Evolutionary conservation across 2,329 filamentous ascomycete species (phyloP), one percentile per base, ranked within the genome.

Genomic region (Celoporthe dispersa): DNA sequence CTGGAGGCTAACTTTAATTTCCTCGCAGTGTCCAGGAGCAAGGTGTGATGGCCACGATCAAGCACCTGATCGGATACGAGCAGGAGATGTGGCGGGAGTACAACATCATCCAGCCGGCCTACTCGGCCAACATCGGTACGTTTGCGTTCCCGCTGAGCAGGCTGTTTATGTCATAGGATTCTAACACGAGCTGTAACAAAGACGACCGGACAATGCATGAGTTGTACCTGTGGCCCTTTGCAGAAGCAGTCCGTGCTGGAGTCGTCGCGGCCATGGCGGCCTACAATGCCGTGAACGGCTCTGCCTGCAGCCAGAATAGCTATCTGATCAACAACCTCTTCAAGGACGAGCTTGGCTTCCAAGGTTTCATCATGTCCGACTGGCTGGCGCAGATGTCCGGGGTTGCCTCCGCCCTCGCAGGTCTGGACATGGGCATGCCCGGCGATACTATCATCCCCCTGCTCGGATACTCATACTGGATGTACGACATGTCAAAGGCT

Each of bases 21-120:
- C 16, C 12, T 8, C 19, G 12, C 19, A 71, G 70, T 64, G 94
- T 97, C 60, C 94, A 97, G 78, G 88, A 91, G 76, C 89, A 90
- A 19, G 93, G 93, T 78, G 88, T 95, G 67, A 91, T 97, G 80
- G 93, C 94, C 71, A 94, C 91, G 76, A 91, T 91, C 62, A 95
- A 94, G 84, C 92, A 94, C 77, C 91, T 84, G 77, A 87, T 93
- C 70, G 86, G 82, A 64, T 92, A 94, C 75, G 92, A 93, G 80
- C 93, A 94, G 81, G 88, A 90, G 77, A 86, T 90, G 60, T 78
- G 87, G 75, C 84, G 86, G 75, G 89, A 86, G 84, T 86, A 86
- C 75, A 86, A 86, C 73, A 78, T 81, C 1, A 72, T 86, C 3
- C 83, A 86, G 76, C 76, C 81, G 8, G 86, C 81, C 0, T 88